These are phyloP conservation scores for Azolla pinnata DNA, from an alignment of 75 land plant genomes.

Conservation along the genomic window DNA sequence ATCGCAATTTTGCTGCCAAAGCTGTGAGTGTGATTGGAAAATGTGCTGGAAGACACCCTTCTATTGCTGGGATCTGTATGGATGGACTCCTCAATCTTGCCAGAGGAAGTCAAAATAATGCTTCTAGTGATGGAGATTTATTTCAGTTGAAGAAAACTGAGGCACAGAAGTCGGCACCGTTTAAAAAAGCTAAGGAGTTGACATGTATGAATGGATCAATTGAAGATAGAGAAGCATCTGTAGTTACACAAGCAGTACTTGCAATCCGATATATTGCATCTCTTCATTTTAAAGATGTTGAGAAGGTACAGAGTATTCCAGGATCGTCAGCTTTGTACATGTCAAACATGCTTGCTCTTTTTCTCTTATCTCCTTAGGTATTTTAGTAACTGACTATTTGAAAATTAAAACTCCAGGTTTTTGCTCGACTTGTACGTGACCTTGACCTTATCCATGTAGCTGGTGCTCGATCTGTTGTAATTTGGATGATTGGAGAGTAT, in stretches of 20 bases:
- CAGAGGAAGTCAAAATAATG: constrained; percentile 26
- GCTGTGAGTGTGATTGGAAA: constrained; percentile 83
- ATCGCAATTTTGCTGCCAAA: constrained; percentile 83
- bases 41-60: constrained; percentile 63
- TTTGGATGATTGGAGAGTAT: constrained; percentile 95
- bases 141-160: background rate
- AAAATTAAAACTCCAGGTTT: too few species aligned
- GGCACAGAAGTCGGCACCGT: background rate
- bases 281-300: constrained; percentile 44
- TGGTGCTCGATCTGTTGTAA: constrained; percentile 68
- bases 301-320: constrained; percentile 51
- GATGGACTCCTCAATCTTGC: constrained; percentile 57
- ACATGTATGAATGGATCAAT: too few species aligned
- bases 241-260: constrained; percentile 74
- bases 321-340: too few species aligned
- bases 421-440: constrained; percentile 48
- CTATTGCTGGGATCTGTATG: constrained; percentile 47
- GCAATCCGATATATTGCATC: constrained; percentile 66
- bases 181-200: too few species aligned
- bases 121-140: background rate
- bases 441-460: constrained; percentile 66
- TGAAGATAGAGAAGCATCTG: constrained; percentile 38
- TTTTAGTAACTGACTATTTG: too few species aligned
- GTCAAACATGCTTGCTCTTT: too few species aligned
- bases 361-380: too few species aligned